Percentiles rank a stretch among this genome's conserved stretches.
Conservation (phyloP, 768 basidiomycete genomes). For the Rhizopogon vinicolor region DNA sequence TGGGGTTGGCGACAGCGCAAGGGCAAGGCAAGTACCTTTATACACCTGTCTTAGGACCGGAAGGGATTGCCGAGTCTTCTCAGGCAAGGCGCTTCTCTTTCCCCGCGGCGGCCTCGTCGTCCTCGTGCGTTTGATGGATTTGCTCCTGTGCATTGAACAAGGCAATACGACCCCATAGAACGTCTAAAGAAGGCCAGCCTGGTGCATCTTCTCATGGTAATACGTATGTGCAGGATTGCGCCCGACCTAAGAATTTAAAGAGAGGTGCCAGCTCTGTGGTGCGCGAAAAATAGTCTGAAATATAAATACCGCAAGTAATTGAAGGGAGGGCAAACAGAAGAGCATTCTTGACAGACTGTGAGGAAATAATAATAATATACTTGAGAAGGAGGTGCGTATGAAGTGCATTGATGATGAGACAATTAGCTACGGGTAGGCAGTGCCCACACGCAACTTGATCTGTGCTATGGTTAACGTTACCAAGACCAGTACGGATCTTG, state of each 20-base stretch:
- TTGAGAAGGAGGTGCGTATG: background rate
- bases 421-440: background rate
- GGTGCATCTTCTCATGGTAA: background rate
- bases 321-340: background rate
- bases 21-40: background rate
- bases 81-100: background rate
- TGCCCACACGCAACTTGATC: background rate
- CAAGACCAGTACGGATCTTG: background rate
- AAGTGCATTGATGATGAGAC: background rate
- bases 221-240: background rate
- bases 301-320: background rate
- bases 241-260: background rate
- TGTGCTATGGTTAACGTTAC: constrained; percentile 1
- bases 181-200: background rate
- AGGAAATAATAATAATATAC: background rate
- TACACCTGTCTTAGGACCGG: background rate
- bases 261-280: background rate
- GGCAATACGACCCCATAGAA: background rate
- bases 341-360: background rate
- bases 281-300: background rate
- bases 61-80: background rate
- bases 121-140: background rate
- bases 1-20: background rate
- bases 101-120: background rate
- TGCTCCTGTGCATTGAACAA: background rate